These are phyloP conservation scores for Diospyros lotus DNA, from an alignment of 148 eudicot species.

Conservation along the genomic window DNA sequence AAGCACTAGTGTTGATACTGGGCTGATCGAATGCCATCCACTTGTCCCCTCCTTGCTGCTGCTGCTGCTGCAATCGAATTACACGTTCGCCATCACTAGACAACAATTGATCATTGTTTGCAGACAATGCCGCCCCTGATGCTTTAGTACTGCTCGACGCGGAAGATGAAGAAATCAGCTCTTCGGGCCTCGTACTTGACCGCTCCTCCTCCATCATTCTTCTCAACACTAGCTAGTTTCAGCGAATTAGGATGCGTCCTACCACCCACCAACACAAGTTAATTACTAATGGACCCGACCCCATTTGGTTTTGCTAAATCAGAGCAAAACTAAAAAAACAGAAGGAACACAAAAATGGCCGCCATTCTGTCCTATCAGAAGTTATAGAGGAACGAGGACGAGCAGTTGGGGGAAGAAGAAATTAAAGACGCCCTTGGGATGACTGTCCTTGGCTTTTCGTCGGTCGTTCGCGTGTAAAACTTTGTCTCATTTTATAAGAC, in stretches of 20 bases:
- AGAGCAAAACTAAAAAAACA: too few species aligned
- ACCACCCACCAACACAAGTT: not conserved
- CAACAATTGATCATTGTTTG: not conserved
- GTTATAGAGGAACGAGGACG: too few species aligned
- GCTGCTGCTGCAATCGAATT: not conserved
- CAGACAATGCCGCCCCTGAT: not conserved
- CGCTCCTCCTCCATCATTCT: not conserved
- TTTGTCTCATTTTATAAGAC: too few species aligned
- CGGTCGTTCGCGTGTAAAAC: too few species aligned
- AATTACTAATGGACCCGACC: too few species aligned
- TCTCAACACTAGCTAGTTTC: not conserved
- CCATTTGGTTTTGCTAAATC: not conserved
- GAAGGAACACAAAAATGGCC: not conserved
- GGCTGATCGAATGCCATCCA: not conserved
- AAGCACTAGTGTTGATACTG: too few species aligned
- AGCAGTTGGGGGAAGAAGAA: too few species aligned
- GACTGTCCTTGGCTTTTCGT: too few species aligned
- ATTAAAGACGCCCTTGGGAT: too few species aligned
- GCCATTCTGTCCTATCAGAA: too few species aligned
- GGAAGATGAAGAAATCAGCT: not conserved
- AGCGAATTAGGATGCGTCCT: not conserved
- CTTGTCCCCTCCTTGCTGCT: not conserved
- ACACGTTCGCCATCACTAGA: not conserved
- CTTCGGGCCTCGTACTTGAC: too few species aligned
- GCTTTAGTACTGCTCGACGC: not conserved